phyloP scores from a whole-genome alignment of 768 basidiomycete genomes.

The Rickenella mellea region DNA sequence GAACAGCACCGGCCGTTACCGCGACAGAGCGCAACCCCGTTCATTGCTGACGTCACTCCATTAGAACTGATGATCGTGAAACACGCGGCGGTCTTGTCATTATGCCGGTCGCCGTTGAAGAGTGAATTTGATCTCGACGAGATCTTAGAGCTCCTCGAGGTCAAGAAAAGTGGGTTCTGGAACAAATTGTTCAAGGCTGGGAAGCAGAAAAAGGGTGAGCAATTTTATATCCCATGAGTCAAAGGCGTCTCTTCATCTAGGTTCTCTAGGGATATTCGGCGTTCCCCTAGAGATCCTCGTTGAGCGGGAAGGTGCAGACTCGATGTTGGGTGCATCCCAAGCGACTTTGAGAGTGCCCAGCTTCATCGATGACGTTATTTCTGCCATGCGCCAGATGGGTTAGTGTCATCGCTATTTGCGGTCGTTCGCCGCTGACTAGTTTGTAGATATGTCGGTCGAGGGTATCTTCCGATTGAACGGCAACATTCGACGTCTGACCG shows the following conservation, averaged over 20 bases:
- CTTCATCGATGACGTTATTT: constrained; percentile 96
- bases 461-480: constrained; percentile 99
- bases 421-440: constrained; percentile 2
- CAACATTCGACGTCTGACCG: constrained; percentile 88
- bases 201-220: constrained; percentile 86
- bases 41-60: constrained; percentile 74
- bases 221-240: background rate
- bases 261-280: constrained; percentile 72
- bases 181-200: constrained; percentile 87
- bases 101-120: constrained; percentile 68
- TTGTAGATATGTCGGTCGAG: constrained; percentile 88
- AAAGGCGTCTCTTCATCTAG: background rate
- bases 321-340: constrained; percentile 80
- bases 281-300: constrained; percentile 89
- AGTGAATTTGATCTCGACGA: constrained; percentile 89
- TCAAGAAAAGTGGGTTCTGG: constrained; percentile 93
- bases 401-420: constrained; percentile 17
- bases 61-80: constrained; percentile 88
- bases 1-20: constrained; percentile 82
- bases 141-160: constrained; percentile 84
- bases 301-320: constrained; percentile 93
- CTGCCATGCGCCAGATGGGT: constrained; percentile 99
- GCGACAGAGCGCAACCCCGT: constrained; percentile 66
- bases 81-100: constrained; percentile 76
- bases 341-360: constrained; percentile 84